phyloP scores from a whole-genome alignment of 441 rosid genomes.

The Gossypium davidsonii region DNA sequence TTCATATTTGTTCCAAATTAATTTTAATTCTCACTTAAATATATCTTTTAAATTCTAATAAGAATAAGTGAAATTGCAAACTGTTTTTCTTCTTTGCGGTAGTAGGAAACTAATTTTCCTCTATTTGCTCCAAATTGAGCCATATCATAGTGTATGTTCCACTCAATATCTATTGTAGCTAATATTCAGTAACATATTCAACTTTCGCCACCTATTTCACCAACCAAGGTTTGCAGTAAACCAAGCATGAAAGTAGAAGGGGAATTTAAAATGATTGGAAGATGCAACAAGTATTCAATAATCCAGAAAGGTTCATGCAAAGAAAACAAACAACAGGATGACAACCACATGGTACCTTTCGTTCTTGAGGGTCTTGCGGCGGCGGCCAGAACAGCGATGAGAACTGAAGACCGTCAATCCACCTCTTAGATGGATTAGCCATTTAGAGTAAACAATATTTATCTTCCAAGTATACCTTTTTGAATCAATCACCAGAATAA shows the following conservation, averaged over 20 bases:
- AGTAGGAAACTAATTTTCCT: background rate
- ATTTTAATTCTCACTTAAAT: background rate
- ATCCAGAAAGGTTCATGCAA: background rate
- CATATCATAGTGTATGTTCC: background rate
- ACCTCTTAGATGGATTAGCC: conserved; percentile 76
- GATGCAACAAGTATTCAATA: background rate
- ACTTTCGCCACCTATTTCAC: background rate
- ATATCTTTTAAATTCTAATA: background rate
- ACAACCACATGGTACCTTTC: conserved; percentile 44
- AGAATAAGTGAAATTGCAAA: background rate
- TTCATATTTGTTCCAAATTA: background rate
- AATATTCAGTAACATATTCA: background rate
- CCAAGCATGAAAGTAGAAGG: background rate
- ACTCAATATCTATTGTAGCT: background rate
- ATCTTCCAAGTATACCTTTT: conserved; percentile 12
- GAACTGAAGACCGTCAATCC: conserved; percentile 91
- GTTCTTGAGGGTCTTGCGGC: conserved; percentile 67
- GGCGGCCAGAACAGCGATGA: conserved; percentile 93
- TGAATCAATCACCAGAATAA: conserved; percentile 4
- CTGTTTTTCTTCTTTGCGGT: background rate
- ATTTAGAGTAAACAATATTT: conserved; percentile 22
- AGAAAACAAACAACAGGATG: too few species aligned
- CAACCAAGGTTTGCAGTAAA: background rate
- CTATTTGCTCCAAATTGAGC: background rate
- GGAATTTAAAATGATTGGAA: background rate